A percentile compares a stretch with the other conserved stretches of the same genome.
These are phyloP conservation scores for Gamsiella multidivaricata DNA, from an alignment of 192 early-diverging fungal species.

Conservation along the genomic window DNA sequence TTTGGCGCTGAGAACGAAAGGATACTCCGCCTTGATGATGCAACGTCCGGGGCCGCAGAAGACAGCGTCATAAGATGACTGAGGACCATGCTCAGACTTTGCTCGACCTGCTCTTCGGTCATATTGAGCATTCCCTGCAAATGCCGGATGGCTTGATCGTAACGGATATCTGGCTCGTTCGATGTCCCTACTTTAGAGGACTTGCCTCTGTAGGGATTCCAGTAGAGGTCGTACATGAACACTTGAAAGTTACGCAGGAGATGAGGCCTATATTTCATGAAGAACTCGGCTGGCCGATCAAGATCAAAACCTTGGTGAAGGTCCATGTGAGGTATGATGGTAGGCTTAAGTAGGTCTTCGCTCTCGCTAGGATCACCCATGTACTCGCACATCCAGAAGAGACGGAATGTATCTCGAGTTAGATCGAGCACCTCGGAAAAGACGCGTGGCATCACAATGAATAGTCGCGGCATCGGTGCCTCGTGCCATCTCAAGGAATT, in stretches of 20 bases:
- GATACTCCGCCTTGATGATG: not conserved
- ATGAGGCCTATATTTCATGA: not conserved
- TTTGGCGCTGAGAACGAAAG: not conserved
- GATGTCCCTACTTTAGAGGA: not conserved
- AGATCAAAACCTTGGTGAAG: not conserved
- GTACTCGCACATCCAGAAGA: conserved; percentile 4
- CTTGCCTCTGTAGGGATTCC: not conserved
- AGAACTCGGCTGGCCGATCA: not conserved
- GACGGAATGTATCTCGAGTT: not conserved
- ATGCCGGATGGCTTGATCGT: not conserved
- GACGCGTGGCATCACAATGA: not conserved
- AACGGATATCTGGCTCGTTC: not conserved
- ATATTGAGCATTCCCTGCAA: not conserved
- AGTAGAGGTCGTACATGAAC: not conserved
- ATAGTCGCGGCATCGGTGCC: not conserved
- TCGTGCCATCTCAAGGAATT: not conserved
- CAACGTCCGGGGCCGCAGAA: not conserved
- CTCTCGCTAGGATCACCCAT: not conserved
- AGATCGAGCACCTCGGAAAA: not conserved
- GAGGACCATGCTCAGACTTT: not conserved
- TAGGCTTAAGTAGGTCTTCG: too few species aligned
- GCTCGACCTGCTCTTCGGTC: not conserved
- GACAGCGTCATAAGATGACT: not conserved
- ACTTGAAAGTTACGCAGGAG: not conserved
- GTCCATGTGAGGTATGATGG: not conserved